A percentile compares a stretch with the other conserved stretches of the same genome.
Evolutionary conservation across 2,329 filamentous ascomycete genomes (phyloP).

Genomic region (Phyllosticta citrichinensis): DNA sequence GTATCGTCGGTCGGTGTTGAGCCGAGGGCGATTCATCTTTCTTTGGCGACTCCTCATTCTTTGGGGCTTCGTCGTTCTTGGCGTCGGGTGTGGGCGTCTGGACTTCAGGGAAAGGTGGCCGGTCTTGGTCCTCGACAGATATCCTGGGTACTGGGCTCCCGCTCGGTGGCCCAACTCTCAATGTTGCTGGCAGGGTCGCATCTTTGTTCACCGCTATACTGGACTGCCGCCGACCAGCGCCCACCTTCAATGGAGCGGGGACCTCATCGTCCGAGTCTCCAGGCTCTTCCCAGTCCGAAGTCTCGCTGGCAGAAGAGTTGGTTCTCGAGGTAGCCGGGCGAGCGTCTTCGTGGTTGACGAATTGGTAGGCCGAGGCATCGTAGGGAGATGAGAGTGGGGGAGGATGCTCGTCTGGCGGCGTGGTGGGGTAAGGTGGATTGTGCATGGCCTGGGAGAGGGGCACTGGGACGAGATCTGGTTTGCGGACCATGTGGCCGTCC

Average conservation of each 20-base stretch:
- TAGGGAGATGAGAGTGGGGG: conserved; percentile 17
- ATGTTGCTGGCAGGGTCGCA: conserved; percentile 18
- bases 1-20: conserved; percentile 2
- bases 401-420: conserved; percentile 26
- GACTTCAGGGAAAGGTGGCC: not conserved
- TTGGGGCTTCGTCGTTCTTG: not conserved
- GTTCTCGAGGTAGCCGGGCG: conserved; percentile 14
- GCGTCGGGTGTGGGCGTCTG: not conserved
- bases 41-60: not conserved
- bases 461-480: conserved; percentile 32
- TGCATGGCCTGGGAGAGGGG: conserved; percentile 27
- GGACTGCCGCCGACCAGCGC: conserved; percentile 20
- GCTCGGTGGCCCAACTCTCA: conserved; percentile 23
- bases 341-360: conserved; percentile 11
- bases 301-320: conserved; percentile 18
- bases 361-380: conserved; percentile 9
- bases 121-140: not conserved
- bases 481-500: conserved; percentile 32
- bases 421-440: conserved; percentile 37
- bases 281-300: conserved; percentile 25
- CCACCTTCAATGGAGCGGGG: conserved; percentile 27
- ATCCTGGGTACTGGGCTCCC: conserved; percentile 15
- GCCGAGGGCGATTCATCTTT: not conserved
- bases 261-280: conserved; percentile 26
- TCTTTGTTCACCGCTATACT: conserved; percentile 9